Conservation (phyloP, 139 green algal genomes). For the Picochlorum sp. region DNA sequence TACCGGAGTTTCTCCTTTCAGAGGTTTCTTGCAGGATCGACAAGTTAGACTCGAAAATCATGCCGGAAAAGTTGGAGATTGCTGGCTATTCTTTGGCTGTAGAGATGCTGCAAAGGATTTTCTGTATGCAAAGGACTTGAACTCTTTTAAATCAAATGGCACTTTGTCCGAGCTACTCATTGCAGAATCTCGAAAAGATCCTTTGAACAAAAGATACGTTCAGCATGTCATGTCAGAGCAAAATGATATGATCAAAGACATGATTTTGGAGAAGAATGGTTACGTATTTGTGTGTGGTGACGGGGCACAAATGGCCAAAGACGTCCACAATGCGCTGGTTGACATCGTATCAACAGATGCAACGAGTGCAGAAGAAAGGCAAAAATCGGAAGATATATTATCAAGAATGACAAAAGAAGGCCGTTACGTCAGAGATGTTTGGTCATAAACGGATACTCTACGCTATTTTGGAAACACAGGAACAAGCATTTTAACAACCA, state of each 20-base stretch:
- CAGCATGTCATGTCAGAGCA: constrained; percentile 71
- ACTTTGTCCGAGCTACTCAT: constrained; percentile 57
- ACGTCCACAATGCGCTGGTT: constrained; percentile 72
- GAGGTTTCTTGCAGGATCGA: constrained; percentile 87
- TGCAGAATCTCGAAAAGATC: constrained; percentile 60
- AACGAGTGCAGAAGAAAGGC: constrained; percentile 15
- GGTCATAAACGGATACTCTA: no score
- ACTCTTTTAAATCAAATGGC: constrained; percentile 47
- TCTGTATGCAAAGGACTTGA: constrained; percentile 67
- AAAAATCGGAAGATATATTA: constrained; percentile 34
- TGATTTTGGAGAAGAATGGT: constrained; percentile 25
- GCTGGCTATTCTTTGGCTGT: constrained; percentile 75
- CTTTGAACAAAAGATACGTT: constrained; percentile 63
- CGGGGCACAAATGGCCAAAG: constrained; percentile 81
- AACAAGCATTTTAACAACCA: no score
- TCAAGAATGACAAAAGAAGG: constrained; percentile 44
- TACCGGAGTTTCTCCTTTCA: constrained; percentile 85
- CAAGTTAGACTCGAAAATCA: background rate
- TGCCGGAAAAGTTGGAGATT: background rate
- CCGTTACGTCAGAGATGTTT: constrained; percentile 81
- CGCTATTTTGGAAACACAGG: no score
- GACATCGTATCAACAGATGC: constrained; percentile 35
- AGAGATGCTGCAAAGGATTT: constrained; percentile 67
- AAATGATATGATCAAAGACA: constrained; percentile 28
- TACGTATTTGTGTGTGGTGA: constrained; percentile 82